Evolutionary conservation across 2,329 filamentous ascomycete species (phyloP).

Genomic region (Aspergillus caelatus): DNA sequence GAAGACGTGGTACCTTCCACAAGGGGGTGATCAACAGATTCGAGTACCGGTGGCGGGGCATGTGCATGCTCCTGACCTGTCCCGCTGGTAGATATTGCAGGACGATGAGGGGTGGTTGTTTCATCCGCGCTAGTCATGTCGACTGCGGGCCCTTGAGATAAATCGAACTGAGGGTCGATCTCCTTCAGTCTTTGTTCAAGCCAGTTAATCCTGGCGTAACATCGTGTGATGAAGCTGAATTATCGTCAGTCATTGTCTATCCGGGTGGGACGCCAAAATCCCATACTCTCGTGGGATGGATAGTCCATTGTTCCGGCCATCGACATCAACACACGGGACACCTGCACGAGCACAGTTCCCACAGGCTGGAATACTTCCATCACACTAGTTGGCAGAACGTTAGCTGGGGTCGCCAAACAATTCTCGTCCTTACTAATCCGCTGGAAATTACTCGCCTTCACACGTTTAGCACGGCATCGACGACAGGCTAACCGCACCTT

Average conservation of each 20-base stretch:
- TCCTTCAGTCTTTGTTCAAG: constrained; percentile 25
- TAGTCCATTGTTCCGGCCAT: constrained; percentile 38
- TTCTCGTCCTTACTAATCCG: too few species aligned
- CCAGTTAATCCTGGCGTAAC: too few species aligned
- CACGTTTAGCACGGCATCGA: constrained; percentile 40
- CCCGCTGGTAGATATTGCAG: too few species aligned
- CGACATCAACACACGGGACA: constrained; percentile 41
- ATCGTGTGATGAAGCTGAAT: too few species aligned
- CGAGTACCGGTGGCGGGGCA: too few species aligned
- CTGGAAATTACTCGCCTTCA: constrained; percentile 45
- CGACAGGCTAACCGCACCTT: constrained; percentile 38
- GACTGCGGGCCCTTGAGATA: constrained; percentile 31
- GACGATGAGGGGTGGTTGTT: background rate
- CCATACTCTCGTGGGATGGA: constrained; percentile 40
- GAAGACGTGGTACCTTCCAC: too few species aligned
- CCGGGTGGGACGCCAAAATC: background rate
- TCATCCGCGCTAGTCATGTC: constrained; percentile 19
- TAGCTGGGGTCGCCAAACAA: too few species aligned
- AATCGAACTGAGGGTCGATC: constrained; percentile 32
- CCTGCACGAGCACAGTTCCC: constrained; percentile 41
- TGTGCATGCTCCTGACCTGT: too few species aligned
- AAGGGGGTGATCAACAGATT: too few species aligned
- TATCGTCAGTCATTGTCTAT: too few species aligned
- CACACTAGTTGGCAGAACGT: too few species aligned
- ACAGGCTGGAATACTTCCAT: too few species aligned